Conservation (phyloP, 371 early-diverging fungal species). For the Chytridiales sp. region DNA sequence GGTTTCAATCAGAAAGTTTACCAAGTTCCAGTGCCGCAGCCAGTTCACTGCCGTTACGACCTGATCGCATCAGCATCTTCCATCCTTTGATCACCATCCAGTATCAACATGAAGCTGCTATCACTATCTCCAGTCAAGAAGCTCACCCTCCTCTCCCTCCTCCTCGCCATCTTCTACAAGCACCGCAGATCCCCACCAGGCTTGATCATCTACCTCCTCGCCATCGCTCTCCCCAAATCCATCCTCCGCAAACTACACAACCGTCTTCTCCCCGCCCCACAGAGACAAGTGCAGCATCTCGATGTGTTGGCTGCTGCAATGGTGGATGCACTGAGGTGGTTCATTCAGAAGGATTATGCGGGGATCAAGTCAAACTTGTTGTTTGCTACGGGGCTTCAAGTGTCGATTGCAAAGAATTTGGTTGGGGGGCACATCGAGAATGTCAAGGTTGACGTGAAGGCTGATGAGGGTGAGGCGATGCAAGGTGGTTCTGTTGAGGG, state of each 20-base stretch:
- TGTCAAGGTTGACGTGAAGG: background rate
- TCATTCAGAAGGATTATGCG: background rate
- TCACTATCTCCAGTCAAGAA: background rate
- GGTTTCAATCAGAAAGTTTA: too few relatives aligned
- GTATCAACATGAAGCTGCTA: background rate
- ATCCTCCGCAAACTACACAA: background rate
- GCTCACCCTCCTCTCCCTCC: background rate
- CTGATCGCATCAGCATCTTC: too few relatives aligned
- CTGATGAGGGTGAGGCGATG: too few relatives aligned
- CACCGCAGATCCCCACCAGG: background rate
- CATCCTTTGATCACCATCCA: too few relatives aligned
- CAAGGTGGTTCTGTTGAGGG: conserved; percentile 4
- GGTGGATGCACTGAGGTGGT: background rate
- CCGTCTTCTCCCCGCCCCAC: background rate
- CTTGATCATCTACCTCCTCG: background rate
- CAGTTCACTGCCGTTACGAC: too few relatives aligned
- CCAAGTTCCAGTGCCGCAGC: too few relatives aligned
- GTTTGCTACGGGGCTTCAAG: background rate
- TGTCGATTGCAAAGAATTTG: background rate
- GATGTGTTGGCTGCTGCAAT: background rate
- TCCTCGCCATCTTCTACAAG: background rate
- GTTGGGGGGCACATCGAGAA: background rate
- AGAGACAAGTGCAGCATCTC: background rate
- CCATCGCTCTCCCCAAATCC: background rate
- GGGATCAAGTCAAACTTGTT: too few relatives aligned